Evolutionary conservation across 345 rosid genomes (phyloP).

Genomic region (Jatropha curcas): DNA sequence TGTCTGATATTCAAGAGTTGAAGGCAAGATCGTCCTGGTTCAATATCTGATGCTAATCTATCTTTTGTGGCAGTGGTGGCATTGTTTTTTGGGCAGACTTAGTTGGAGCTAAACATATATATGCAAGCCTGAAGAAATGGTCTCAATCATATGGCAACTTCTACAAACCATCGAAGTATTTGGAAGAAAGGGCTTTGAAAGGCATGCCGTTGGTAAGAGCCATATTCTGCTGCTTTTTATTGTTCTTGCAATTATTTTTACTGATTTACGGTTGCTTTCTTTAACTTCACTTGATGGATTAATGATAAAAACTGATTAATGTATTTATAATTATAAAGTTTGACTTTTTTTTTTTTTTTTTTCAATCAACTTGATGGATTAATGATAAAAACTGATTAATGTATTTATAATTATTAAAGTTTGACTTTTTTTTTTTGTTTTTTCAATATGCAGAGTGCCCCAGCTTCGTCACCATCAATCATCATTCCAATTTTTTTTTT

Average conservation of each 20-base stretch:
- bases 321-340: too few species aligned
- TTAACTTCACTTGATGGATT: too few species aligned
- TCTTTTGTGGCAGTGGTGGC: constrained; percentile 66
- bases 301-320: too few species aligned
- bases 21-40: neutral
- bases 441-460: constrained; percentile 58
- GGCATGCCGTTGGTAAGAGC: constrained; percentile 72
- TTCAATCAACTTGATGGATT: too few species aligned
- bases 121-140: constrained; percentile 68
- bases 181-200: constrained; percentile 81
- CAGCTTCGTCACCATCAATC: constrained; percentile 36
- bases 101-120: constrained; percentile 63
- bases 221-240: neutral
- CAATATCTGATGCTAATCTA: neutral
- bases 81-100: constrained; percentile 87
- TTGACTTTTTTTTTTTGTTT: too few species aligned
- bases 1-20: too few species aligned
- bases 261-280: too few species aligned
- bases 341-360: too few species aligned
- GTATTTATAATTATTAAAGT: too few species aligned
- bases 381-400: too few species aligned
- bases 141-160: constrained; percentile 63
- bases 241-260: neutral
- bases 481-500: too few species aligned
- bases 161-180: constrained; percentile 71